Base-by-base conservation (phyloP, 1,139 yeast species). In the Geotrichum citri-aurantii region DNA sequence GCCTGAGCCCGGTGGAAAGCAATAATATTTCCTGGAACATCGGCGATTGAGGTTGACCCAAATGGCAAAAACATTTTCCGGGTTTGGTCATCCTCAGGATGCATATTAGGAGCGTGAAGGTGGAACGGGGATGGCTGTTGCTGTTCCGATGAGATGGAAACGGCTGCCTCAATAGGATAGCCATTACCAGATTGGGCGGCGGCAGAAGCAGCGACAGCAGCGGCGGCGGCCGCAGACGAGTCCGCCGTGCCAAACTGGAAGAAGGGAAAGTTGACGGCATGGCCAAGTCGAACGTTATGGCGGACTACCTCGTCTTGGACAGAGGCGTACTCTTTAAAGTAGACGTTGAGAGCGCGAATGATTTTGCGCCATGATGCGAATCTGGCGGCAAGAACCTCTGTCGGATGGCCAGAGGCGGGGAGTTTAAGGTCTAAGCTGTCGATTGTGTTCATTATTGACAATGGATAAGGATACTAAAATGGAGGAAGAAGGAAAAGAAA, bases 241-340 rank as follows among this genome's bases (percentile, higher is more conserved):
- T 61, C 61, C 8, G 63, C 59, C 48, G 70, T 64, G 10, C 70
- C 74, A 58, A 66, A 65, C 27, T 70, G 69, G 66, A 74, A 75
- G 61, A 80, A 77, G 10, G 86, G 83, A 67, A 83, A 79, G 61
- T 79, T 79, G 31, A 89, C 85, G 8, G 96, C 89, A 71, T 89
- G 92, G 64, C 88, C 89, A 52, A 92, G 78, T 56, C 96, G 78
- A 58, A 84, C 77, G 70, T 90, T 95, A 68, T 89, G 96, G 62
- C 96, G 81, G 44, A 88, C 85, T 26, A 88, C 82, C 68, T 90
- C 97, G 69, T 91, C 97, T 70, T 90, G 95, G 53, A 88, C 93
- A 21, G 87, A 81, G 14, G 90, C 89, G 54, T 85, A 87, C 67
- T 91, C 97, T 64, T 81, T 81, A 63, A 92, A 77, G 70, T 93